phyloP scores from a whole-genome alignment of 768 basidiomycete genomes.

The Phlebiopsis flavidoalba region DNA sequence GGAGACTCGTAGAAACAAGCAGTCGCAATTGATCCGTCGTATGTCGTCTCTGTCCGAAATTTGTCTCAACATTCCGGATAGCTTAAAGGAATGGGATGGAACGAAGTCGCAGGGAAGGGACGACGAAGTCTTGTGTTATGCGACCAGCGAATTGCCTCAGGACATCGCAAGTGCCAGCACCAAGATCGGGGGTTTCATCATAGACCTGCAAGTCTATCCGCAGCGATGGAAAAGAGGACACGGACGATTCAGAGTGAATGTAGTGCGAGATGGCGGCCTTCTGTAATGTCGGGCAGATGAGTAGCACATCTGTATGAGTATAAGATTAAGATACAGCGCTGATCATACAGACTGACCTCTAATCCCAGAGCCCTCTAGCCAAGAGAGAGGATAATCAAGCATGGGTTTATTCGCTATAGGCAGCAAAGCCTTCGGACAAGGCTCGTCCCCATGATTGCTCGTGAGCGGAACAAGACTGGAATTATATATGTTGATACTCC shows the following conservation, averaged over 20 bases:
- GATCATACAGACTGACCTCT: conserved; percentile 45
- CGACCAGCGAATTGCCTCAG: conserved; percentile 71
- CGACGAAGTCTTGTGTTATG: conserved; percentile 80
- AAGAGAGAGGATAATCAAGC: conserved; percentile 75
- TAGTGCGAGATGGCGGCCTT: conserved; percentile 76
- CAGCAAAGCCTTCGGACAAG: conserved; percentile 82
- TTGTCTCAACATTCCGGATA: conserved; percentile 40
- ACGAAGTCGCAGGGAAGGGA: conserved; percentile 65
- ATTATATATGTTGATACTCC: conserved; percentile 15
- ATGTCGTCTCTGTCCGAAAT: conserved; percentile 68
- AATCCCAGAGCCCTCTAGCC: conserved; percentile 86
- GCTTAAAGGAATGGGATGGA: conserved; percentile 37
- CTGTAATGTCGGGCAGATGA: conserved; percentile 80
- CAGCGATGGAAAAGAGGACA: conserved; percentile 54
- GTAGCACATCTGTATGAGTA: conserved; percentile 61
- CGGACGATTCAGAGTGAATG: conserved; percentile 71
- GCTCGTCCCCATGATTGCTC: conserved; percentile 68
- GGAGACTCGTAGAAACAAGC: conserved; percentile 58
- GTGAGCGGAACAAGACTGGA: conserved; percentile 70
- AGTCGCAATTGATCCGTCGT: conserved; percentile 59
- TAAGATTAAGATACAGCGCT: conserved; percentile 6
- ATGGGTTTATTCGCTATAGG: conserved; percentile 87
- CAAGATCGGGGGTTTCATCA: conserved; percentile 64
- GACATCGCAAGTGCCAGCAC: conserved; percentile 68
- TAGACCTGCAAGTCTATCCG: conserved; percentile 76